phyloP scores from a whole-genome alignment of 805 yeast genomes.

The Wickerhamiella hasegawae region DNA sequence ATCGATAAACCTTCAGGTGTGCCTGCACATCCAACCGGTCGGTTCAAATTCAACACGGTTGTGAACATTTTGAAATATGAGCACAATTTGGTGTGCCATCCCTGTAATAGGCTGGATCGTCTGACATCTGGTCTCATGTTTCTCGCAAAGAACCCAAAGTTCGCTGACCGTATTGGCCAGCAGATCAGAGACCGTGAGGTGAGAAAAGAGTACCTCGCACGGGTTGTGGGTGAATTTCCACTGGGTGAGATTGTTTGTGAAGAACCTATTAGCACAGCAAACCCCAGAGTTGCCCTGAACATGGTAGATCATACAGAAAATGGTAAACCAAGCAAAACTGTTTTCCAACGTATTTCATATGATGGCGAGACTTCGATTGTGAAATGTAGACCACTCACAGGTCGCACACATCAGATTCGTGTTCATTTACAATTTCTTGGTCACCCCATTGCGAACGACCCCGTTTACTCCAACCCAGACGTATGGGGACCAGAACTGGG shows the following conservation, averaged over 20 bases:
- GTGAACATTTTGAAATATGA: conserved; percentile 67
- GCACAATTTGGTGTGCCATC: conserved; percentile 49
- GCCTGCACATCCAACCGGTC: conserved; percentile 92
- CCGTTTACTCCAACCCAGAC: conserved; percentile 59
- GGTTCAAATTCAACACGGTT: conserved; percentile 61
- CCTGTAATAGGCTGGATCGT: conserved; percentile 80
- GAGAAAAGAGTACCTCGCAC: conserved; percentile 67
- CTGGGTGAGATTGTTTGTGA: conserved; percentile 37
- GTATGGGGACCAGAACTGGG: conserved; percentile 78
- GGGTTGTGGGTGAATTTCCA: conserved; percentile 81
- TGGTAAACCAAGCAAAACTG: conserved; percentile 56
- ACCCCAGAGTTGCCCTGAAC: conserved; percentile 59
- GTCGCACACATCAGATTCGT: conserved; percentile 89
- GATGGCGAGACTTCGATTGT: conserved; percentile 60
- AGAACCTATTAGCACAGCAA: conserved; percentile 49
- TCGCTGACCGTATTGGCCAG: conserved; percentile 60
- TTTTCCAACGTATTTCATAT: conserved; percentile 49
- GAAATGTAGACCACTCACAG: conserved; percentile 73
- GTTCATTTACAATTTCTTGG: conserved; percentile 88
- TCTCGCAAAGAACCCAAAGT: conserved; percentile 63
- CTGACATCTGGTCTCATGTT: conserved; percentile 90
- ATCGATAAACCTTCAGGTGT: conserved; percentile 90
- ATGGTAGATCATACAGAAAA: conserved; percentile 24
- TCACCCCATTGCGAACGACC: conserved; percentile 82
- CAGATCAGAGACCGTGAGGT: conserved; percentile 60